phyloP scores from a whole-genome alignment of 2,329 filamentous ascomycete genomes.

The Pyricularia sp. region DNA sequence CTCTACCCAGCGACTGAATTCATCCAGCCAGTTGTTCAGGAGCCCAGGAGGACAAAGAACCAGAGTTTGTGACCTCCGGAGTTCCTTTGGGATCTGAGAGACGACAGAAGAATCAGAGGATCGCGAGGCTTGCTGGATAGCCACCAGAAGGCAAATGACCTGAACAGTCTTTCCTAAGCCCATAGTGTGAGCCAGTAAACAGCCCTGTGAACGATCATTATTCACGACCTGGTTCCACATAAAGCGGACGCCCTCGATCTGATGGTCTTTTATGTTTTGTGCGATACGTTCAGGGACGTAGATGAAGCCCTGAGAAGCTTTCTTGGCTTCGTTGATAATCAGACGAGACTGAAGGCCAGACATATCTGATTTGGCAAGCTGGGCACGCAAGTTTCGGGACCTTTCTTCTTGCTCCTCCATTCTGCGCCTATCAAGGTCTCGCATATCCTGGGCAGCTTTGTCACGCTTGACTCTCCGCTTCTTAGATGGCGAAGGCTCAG shows the following conservation, averaged over 20 bases:
- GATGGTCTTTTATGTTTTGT: constrained; percentile 63
- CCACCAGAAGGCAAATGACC: constrained; percentile 71
- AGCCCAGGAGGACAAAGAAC: constrained; percentile 68
- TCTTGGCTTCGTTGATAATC: constrained; percentile 59
- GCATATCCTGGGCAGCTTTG: constrained; percentile 39
- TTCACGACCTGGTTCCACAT: constrained; percentile 78
- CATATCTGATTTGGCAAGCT: constrained; percentile 32
- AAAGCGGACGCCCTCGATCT: constrained; percentile 73
- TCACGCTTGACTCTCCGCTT: constrained; percentile 38
- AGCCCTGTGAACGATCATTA: constrained; percentile 59
- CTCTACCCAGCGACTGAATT: constrained; percentile 59
- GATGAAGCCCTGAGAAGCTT: constrained; percentile 49
- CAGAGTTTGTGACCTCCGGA: constrained; percentile 56
- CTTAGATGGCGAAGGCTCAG: constrained; percentile 22
- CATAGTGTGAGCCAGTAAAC: constrained; percentile 82
- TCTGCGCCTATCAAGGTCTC: constrained; percentile 45
- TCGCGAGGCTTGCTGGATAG: constrained; percentile 55
- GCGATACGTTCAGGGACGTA: constrained; percentile 58
- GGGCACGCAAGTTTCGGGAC: constrained; percentile 33
- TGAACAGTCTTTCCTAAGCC: constrained; percentile 91
- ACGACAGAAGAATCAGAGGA: constrained; percentile 48
- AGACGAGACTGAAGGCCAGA: constrained; percentile 38
- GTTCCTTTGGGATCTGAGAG: constrained; percentile 57
- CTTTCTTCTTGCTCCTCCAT: constrained; percentile 45
- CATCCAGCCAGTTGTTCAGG: constrained; percentile 75